Evolutionary conservation across 2,329 filamentous ascomycete species (phyloP), one percentile per base, ranked within the genome.

Genomic region (Elsinoe ampelina): DNA sequence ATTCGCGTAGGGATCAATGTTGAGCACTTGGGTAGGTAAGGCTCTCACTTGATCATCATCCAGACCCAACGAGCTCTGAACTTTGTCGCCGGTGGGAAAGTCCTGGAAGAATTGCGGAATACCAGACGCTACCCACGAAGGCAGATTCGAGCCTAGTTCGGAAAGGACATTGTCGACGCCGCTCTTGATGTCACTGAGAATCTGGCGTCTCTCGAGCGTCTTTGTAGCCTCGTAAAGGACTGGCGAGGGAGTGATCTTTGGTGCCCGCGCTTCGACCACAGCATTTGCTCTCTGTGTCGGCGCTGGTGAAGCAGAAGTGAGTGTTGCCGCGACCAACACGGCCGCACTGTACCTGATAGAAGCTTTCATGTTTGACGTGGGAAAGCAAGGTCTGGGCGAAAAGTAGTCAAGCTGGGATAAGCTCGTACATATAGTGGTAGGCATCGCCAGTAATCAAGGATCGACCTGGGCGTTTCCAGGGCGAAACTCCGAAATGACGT

Each of bases 1-100:
- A 61, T 91, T 91, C n/a, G 77, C 87, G 10, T 75, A 76, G 2
- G 74, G 75, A 11, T 85, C 85, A 7, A 89, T 67, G 61, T 89
- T 89, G 59, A 89, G 70, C 3, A 86, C 85, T 60, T 87, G 78
- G 0, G 85, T 88, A 0, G 86, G 86, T 57, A 77, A 72, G 1
- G 84, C 82, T 48, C 72, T 76, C 36, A 89, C 67, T 54, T 85
- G 79, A 32, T 71, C 70, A 58, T 81, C 77, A 55, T 75, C 73
- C 34, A 89, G 73, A 1, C 80, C 81, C 4, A 87, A 73, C 35
- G 78, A 80, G 61, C 79, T 83, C 65, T 80, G 70, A 1, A 88
- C 86, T 5, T 74, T 72, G 39, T 73, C 73, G 10, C 66, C 66
- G 2, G 79, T 83, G 1, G 86, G 85, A 36, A 89, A 79, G 62